These are phyloP conservation scores for Colletotrichum orbiculare DNA, from an alignment of 2,329 filamentous ascomycete genomes.

Conservation along the genomic window DNA sequence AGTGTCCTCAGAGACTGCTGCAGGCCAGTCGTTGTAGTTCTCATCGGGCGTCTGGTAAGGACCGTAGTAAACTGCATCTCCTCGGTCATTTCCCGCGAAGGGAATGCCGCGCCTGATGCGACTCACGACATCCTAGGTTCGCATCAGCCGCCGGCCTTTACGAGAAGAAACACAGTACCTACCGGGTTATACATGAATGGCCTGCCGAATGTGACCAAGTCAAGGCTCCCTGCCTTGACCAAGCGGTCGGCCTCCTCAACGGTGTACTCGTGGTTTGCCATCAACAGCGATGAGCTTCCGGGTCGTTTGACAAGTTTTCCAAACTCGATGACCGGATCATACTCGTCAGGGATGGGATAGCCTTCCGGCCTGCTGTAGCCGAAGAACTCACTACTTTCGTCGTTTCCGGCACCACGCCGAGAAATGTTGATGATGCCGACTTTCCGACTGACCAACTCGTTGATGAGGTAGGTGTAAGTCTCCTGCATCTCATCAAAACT, in stretches of 20 bases:
- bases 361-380: neutral
- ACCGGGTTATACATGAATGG: conserved; percentile 33
- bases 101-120: conserved; percentile 3
- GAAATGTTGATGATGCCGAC: conserved; percentile 61
- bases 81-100: conserved; percentile 1
- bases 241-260: conserved; percentile 22
- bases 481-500: conserved; percentile 12
- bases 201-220: conserved; percentile 20
- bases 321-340: conserved; percentile 25
- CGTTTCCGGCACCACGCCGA: conserved; percentile 16
- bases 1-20: no score
- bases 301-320: conserved; percentile 18
- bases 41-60: neutral
- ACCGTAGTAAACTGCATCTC: conserved; percentile 1
- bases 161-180: neutral
- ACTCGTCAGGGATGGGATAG: neutral
- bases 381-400: neutral
- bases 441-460: conserved; percentile 55
- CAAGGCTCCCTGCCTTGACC: conserved; percentile 8
- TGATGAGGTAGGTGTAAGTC: conserved; percentile 58
- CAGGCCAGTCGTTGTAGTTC: conserved; percentile 15
- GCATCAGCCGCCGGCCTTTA: neutral
- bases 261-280: conserved; percentile 23
- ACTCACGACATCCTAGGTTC: conserved; percentile 2
- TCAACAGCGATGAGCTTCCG: conserved; percentile 3